These are phyloP conservation scores for Tremella mesenterica DNA, from an alignment of 768 basidiomycete species.

Conservation along the genomic window DNA sequence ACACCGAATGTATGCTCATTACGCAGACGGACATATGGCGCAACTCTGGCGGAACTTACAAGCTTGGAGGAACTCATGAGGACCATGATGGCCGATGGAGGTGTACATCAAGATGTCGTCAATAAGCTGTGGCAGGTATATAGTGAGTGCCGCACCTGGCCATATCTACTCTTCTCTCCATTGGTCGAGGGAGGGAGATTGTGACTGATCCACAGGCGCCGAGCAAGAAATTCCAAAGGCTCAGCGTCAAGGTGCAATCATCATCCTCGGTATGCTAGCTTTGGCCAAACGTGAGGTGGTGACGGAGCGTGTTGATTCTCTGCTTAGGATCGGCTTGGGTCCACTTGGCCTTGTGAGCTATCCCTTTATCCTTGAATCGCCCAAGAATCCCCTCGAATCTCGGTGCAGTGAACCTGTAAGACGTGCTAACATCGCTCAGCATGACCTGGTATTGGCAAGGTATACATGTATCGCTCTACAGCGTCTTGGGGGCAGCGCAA, in stretches of 20 bases:
- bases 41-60: constrained; percentile 88
- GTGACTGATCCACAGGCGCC: constrained; percentile 52
- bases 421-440: too few species aligned
- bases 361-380: not conserved
- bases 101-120: constrained; percentile 74
- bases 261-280: constrained; percentile 94
- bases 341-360: constrained; percentile 65
- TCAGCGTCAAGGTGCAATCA: constrained; percentile 90
- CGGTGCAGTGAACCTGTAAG: not conserved
- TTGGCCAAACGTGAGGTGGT: constrained; percentile 70
- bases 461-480: constrained; percentile 92
- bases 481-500: constrained; percentile 82
- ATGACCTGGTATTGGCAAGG: constrained; percentile 77
- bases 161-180: too few species aligned
- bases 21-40: constrained; percentile 73
- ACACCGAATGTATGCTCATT: too few species aligned
- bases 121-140: constrained; percentile 94
- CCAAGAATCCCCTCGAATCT: not conserved
- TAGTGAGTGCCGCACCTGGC: constrained; percentile 51
- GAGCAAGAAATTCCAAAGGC: constrained; percentile 63
- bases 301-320: constrained; percentile 68
- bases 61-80: constrained; percentile 94
- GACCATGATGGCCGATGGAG: constrained; percentile 84
- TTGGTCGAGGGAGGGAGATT: not conserved
- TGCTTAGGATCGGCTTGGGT: constrained; percentile 81